A percentile compares a stretch with the other conserved stretches of the same genome.
Evolutionary conservation across 1,284 basidiomycete species (phyloP).

Genomic region (Megacollybia platyphylla): DNA sequence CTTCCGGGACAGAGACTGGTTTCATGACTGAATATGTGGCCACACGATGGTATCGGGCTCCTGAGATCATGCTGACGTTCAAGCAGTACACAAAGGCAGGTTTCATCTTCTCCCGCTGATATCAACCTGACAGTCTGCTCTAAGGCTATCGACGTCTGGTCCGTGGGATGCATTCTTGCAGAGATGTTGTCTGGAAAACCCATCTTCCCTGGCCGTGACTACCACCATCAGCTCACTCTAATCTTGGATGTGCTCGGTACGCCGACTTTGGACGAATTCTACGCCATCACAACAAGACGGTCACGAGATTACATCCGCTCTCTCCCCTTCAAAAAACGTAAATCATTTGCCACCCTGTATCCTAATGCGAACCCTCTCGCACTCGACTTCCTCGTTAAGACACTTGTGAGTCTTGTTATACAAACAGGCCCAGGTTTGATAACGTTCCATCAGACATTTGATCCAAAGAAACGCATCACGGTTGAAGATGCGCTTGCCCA

Average conservation of each 20-base stretch:
- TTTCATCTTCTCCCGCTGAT: not conserved
- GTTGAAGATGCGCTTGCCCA: conserved; percentile 87
- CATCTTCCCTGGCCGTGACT: conserved; percentile 93
- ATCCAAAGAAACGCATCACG: conserved; percentile 87
- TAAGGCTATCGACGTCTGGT: conserved; percentile 1
- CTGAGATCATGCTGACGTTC: conserved; percentile 95
- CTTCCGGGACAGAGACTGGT: conserved; percentile 74
- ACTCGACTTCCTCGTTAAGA: conserved; percentile 86
- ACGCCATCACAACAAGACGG: conserved; percentile 75
- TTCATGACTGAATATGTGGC: conserved; percentile 97
- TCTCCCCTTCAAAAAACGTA: conserved; percentile 77
- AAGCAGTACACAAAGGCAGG: conserved; percentile 87
- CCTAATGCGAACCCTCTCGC: conserved; percentile 81
- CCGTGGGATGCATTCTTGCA: not conserved
- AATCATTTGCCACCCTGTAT: conserved; percentile 69
- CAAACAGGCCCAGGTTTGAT: not conserved
- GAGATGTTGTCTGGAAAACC: conserved; percentile 58
- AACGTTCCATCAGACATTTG: conserved; percentile 52
- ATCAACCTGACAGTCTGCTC: not conserved
- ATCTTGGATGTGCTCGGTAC: conserved; percentile 92
- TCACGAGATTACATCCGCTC: conserved; percentile 86
- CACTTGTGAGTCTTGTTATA: conserved; percentile 46
- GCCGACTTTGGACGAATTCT: conserved; percentile 84
- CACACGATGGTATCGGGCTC: conserved; percentile 87
- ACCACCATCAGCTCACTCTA: conserved; percentile 87